Evolutionary conservation across 2,329 filamentous ascomycete genomes (phyloP).

Genomic region (Cercospora zeae-maydis): DNA sequence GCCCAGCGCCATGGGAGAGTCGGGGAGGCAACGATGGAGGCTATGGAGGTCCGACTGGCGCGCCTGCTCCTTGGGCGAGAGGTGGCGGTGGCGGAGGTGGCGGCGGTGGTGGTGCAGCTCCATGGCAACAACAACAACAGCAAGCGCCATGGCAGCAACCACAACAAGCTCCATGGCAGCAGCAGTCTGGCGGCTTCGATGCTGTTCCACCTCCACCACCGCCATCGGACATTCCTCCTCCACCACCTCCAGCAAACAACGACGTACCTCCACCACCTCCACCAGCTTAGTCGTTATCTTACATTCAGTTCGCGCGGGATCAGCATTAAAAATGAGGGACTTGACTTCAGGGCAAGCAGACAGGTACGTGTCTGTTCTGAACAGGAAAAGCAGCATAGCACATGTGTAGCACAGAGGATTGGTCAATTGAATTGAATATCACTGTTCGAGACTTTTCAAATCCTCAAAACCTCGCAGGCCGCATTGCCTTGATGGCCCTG

Average conservation of each 20-base stretch:
- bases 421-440: background rate
- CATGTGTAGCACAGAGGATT: background rate
- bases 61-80: conserved; percentile 23
- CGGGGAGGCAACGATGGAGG: conserved; percentile 27
- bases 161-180: conserved; percentile 18
- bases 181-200: conserved; percentile 22
- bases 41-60: conserved; percentile 22
- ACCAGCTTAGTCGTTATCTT: background rate
- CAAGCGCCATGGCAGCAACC: conserved; percentile 19
- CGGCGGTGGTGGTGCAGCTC: conserved; percentile 26
- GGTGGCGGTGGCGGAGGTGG: conserved; percentile 19
- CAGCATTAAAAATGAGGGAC: background rate
- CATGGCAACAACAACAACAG: conserved; percentile 34
- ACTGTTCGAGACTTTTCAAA: background rate
- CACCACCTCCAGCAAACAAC: conserved; percentile 52
- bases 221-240: conserved; percentile 59
- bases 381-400: background rate
- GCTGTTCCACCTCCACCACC: conserved; percentile 48
- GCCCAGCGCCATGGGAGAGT: conserved; percentile 39
- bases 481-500: no score
- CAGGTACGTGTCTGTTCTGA: background rate
- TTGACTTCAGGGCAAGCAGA: background rate
- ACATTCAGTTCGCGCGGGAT: background rate
- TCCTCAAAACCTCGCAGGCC: no score
- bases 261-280: conserved; percentile 1